phyloP scores from a whole-genome alignment of 352 stramenopile species.

The Pythium brachiatum region DNA sequence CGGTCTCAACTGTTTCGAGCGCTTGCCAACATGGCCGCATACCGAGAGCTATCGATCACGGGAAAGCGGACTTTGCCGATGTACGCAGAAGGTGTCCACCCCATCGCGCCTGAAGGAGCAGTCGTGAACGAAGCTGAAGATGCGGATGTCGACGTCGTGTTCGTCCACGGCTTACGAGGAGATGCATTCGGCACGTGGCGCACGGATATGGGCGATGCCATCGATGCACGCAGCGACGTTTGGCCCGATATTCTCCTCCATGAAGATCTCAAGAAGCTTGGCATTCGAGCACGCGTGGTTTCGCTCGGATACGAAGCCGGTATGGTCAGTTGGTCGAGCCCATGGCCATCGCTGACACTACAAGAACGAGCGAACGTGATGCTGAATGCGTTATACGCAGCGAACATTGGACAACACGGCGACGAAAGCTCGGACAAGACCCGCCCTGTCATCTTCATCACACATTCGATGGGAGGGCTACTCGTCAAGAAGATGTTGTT shows the following conservation, averaged over 20 bases:
- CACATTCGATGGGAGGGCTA: constrained; percentile 86
- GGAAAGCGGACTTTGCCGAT: constrained; percentile 40
- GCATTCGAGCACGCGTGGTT: constrained; percentile 53
- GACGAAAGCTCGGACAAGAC: not conserved
- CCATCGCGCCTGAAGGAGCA: constrained; percentile 41
- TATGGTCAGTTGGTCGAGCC: constrained; percentile 84
- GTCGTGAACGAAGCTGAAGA: constrained; percentile 3
- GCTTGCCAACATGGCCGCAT: constrained; percentile 59
- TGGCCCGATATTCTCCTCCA: constrained; percentile 76
- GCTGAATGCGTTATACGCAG: constrained; percentile 62
- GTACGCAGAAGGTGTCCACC: constrained; percentile 77
- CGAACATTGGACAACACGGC: constrained; percentile 47
- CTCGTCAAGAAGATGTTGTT: constrained; percentile 84
- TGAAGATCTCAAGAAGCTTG: constrained; percentile 42
- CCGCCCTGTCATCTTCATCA: constrained; percentile 78
- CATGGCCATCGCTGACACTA: constrained; percentile 80
- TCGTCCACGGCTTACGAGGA: constrained; percentile 80
- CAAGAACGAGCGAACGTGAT: constrained; percentile 71
- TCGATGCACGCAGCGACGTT: constrained; percentile 57
- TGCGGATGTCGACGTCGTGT: constrained; percentile 63
- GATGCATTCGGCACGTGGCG: constrained; percentile 83
- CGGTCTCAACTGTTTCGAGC: constrained; percentile 79
- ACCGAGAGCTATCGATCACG: constrained; percentile 38
- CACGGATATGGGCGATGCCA: constrained; percentile 61
- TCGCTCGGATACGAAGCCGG: constrained; percentile 80